A percentile compares a stretch with the other conserved stretches of the same genome.
Evolutionary conservation across 176 grass and related monocot species (phyloP).

Genomic region (Olyra latifolia): DNA sequence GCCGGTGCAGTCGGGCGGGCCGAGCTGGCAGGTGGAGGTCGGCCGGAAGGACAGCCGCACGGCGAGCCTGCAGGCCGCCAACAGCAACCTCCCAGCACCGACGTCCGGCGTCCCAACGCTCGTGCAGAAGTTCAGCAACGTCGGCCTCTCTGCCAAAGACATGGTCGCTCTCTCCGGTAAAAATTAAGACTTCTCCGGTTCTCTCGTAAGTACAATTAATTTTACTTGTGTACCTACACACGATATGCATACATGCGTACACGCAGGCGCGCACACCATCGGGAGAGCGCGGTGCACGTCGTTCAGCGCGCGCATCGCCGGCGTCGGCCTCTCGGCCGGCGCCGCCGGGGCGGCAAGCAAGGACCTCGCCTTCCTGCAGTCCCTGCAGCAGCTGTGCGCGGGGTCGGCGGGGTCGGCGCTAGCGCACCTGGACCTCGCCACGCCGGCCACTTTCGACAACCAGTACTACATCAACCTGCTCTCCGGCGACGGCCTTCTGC

Average conservation of each 20-base stretch:
- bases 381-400: conserved; percentile 78
- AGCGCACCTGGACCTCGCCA: conserved; percentile 78
- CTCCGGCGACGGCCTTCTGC: conserved; percentile 78
- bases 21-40: conserved; percentile 69
- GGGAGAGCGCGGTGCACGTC: conserved; percentile 82
- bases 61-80: conserved; percentile 58
- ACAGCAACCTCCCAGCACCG: conserved; percentile 71
- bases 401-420: conserved; percentile 54
- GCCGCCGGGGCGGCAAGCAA: background rate
- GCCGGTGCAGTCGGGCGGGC: conserved; percentile 62
- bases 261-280: conserved; percentile 77
- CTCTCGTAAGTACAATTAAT: background rate
- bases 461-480: conserved; percentile 96
- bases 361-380: conserved; percentile 59
- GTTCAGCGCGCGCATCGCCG: conserved; percentile 62
- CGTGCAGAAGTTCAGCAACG: conserved; percentile 68
- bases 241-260: too few relatives aligned
- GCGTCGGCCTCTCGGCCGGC: background rate
- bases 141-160: conserved; percentile 72
- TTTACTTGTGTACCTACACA: background rate
- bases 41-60: conserved; percentile 71
- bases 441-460: conserved; percentile 86
- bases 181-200: too few relatives aligned
- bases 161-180: conserved; percentile 85
- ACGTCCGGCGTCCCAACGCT: conserved; percentile 79